Evolutionary conservation across 345 rosid genomes (phyloP).

Genomic region (Melastoma malabathricum): DNA sequence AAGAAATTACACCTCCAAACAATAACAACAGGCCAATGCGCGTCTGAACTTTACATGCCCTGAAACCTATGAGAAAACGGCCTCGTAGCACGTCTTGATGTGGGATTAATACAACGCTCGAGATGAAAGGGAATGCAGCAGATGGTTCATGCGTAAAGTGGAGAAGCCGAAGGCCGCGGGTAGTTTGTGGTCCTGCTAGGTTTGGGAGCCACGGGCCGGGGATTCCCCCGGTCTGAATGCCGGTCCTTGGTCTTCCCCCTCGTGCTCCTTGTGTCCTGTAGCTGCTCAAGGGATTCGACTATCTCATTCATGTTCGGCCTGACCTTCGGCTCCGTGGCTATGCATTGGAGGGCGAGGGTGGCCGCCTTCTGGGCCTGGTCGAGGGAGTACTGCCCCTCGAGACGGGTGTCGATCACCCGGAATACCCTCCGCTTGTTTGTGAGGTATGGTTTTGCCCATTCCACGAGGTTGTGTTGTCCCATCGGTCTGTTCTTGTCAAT

Average conservation of each 20-base stretch:
- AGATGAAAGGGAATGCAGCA: no score
- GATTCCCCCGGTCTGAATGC: background rate
- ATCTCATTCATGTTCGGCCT: slow-evolving; percentile 40
- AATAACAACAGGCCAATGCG: no score
- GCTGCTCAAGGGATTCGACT: slow-evolving; percentile 28
- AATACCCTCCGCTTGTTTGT: slow-evolving; percentile 24
- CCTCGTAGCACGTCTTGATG: no score
- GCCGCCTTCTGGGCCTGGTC: slow-evolving; percentile 28
- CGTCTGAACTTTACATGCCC: no score
- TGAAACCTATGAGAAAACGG: no score
- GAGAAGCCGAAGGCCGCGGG: slow-evolving; percentile 8
- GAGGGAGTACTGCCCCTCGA: slow-evolving; percentile 26
- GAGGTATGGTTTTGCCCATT: slow-evolving; percentile 39
- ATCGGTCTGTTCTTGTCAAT: slow-evolving; percentile 37
- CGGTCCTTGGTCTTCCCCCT: background rate
- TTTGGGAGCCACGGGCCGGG: background rate
- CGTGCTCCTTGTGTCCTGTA: slow-evolving; percentile 18
- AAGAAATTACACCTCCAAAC: no score
- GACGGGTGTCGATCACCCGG: slow-evolving; percentile 30
- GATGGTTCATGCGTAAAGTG: background rate
- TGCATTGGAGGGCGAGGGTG: slow-evolving; percentile 26
- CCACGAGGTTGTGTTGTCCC: slow-evolving; percentile 41
- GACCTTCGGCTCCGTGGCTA: slow-evolving; percentile 22
- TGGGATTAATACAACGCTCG: no score
- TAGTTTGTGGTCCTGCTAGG: background rate